A percentile compares a stretch with the other conserved stretches of the same genome.
phyloP scores from a whole-genome alignment of 1,284 basidiomycete species.

The Xanthoconium separans region DNA sequence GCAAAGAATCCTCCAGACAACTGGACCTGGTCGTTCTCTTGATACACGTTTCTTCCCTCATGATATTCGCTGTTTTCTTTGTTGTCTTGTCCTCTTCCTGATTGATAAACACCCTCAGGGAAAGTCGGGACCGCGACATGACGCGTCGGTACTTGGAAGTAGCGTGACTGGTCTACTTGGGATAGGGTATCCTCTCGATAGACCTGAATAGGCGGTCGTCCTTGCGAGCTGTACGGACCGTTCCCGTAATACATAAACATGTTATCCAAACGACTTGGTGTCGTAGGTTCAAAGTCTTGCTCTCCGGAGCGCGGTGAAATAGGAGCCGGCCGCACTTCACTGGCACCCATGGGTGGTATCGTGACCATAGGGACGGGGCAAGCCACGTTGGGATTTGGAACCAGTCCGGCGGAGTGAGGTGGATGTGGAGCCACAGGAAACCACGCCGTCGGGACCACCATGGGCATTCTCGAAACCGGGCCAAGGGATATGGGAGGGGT shows the following conservation, averaged over 20 bases:
- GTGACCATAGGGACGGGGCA: slow-evolving; percentile 11
- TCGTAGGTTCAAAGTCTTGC: slow-evolving; percentile 37
- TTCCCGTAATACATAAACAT: slow-evolving; percentile 27
- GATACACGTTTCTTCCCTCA: slow-evolving; percentile 7
- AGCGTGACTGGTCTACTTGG: slow-evolving; percentile 13
- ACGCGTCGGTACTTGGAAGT: slow-evolving; percentile 14
- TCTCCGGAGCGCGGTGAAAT: slow-evolving; percentile 42
- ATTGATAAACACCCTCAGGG: slow-evolving; percentile 19
- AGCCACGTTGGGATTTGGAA: slow-evolving; percentile 10
- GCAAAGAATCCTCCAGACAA: slow-evolving; percentile 42
- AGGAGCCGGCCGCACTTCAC: slow-evolving; percentile 26
- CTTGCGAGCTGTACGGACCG: slow-evolving; percentile 7
- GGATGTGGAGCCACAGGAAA: slow-evolving; percentile 12
- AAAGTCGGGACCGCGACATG: slow-evolving; percentile 2
- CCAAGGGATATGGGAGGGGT: slow-evolving; percentile 13
- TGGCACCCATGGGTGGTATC: background rate
- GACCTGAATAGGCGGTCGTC: slow-evolving; percentile 7
- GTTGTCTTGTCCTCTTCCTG: slow-evolving; percentile 30
- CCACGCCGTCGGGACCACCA: slow-evolving; percentile 15
- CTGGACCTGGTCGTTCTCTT: slow-evolving; percentile 23
- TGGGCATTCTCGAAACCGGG: slow-evolving; percentile 2
- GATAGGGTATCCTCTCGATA: slow-evolving; percentile 13
- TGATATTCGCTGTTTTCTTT: slow-evolving; percentile 53
- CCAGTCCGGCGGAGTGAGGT: slow-evolving; percentile 12
- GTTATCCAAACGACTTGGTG: slow-evolving; percentile 42